Evolutionary conservation across 2,329 filamentous ascomycete species (phyloP).

Genomic region (Calonectria montana): DNA sequence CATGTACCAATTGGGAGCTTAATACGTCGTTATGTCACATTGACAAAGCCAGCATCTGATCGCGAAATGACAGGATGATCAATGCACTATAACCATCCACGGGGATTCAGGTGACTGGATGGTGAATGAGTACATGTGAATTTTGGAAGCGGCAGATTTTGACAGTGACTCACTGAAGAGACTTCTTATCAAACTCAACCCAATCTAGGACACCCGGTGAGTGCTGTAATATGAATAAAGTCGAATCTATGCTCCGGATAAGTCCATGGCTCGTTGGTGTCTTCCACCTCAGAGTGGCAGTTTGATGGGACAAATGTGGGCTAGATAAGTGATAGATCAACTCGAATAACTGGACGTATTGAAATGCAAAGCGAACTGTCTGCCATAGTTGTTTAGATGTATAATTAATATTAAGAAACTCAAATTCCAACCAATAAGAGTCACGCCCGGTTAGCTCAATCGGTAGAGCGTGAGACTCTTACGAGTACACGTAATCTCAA

Average conservation of each 20-base stretch:
- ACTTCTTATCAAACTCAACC: conserved; percentile 58
- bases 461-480: conserved; percentile 76
- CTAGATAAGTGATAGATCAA: conserved; percentile 68
- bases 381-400: too few species aligned
- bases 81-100: conserved; percentile 20
- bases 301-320: conserved; percentile 68
- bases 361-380: too few species aligned
- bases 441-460: conserved; percentile 46
- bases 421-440: conserved; percentile 2
- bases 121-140: background rate
- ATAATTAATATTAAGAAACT: background rate
- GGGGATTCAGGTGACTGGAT: conserved; percentile 14
- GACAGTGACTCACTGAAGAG: conserved; percentile 57
- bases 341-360: conserved; percentile 64
- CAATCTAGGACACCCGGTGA: conserved; percentile 67
- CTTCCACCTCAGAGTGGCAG: conserved; percentile 72
- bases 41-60: conserved; percentile 36
- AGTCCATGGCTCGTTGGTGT: conserved; percentile 64
- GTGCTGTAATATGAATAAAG: conserved; percentile 67
- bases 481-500: conserved; percentile 58
- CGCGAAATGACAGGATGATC: conserved; percentile 20
- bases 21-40: conserved; percentile 21
- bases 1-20: conserved; percentile 36
- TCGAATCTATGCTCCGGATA: conserved; percentile 62
- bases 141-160: conserved; percentile 49